phyloP scores from a whole-genome alignment of 805 yeast genomes.

The Myxozyma monticola region DNA sequence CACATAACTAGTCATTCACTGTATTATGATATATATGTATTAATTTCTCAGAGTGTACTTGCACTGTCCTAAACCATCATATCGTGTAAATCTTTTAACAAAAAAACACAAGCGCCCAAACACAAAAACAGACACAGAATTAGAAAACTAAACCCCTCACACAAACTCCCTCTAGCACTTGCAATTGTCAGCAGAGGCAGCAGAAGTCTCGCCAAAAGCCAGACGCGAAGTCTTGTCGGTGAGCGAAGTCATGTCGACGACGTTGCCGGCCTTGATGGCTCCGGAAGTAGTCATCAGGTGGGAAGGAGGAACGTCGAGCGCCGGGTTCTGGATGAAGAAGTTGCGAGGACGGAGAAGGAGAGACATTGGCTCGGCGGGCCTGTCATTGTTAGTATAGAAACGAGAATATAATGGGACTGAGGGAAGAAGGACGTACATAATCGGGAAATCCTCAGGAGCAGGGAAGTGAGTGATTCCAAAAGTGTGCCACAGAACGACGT shows the following conservation, averaged over 20 bases:
- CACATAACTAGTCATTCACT: too few relatives aligned
- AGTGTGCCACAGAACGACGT: slow-evolving; percentile 74
- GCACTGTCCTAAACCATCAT: too few relatives aligned
- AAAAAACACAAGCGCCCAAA: too few relatives aligned
- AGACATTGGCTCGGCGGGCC: slow-evolving; percentile 76
- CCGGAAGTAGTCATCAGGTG: slow-evolving; percentile 25
- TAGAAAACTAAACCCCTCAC: too few relatives aligned
- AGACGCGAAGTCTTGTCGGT: slow-evolving; percentile 25
- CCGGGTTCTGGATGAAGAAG: slow-evolving; percentile 76
- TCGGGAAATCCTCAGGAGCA: slow-evolving; percentile 86
- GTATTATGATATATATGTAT: too few relatives aligned
- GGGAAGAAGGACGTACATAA: slow-evolving; percentile 52
- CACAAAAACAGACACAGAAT: too few relatives aligned
- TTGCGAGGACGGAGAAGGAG: slow-evolving; percentile 75
- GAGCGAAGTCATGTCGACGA: slow-evolving; percentile 13
- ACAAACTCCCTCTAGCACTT: neutral
- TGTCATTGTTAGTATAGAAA: neutral
- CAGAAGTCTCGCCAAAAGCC: slow-evolving; percentile 19
- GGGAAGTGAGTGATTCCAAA: slow-evolving; percentile 86
- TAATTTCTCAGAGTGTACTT: too few relatives aligned
- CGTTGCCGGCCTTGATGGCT: slow-evolving; percentile 9
- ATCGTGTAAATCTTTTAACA: too few relatives aligned
- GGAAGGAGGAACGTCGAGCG: slow-evolving; percentile 65
- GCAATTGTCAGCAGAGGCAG: slow-evolving; percentile 4
- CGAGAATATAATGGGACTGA: neutral